Evolutionary conservation across 2,329 filamentous ascomycete species (phyloP).

Genomic region (Penicillium psychrosexuale): DNA sequence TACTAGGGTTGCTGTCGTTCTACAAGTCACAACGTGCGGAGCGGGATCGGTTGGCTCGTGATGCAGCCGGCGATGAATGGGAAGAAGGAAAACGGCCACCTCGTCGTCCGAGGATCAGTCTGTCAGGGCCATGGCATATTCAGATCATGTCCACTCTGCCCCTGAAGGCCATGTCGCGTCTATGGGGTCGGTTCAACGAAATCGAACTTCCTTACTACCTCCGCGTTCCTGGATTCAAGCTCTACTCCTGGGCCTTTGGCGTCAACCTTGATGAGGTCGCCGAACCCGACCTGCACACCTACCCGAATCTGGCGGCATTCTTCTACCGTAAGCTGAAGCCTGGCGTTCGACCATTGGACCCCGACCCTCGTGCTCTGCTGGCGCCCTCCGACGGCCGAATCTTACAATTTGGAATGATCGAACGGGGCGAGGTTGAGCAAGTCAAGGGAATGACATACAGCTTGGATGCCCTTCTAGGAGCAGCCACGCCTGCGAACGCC

Average conservation of each 20-base stretch:
- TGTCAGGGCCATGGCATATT: conserved; percentile 87
- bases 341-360: conserved; percentile 78
- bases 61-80: conserved; percentile 39
- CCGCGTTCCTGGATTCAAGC: conserved; percentile 82
- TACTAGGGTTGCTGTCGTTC: conserved; percentile 78
- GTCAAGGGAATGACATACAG: conserved; percentile 99
- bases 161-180: conserved; percentile 80
- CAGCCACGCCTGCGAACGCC: conserved; percentile 48
- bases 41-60: conserved; percentile 48
- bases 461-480: conserved; percentile 83
- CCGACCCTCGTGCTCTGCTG: conserved; percentile 73
- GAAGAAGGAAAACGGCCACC: conserved; percentile 45
- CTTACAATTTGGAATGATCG: conserved; percentile 87
- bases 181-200: conserved; percentile 92
- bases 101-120: conserved; percentile 63
- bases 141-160: conserved; percentile 91
- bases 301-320: conserved; percentile 91
- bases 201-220: conserved; percentile 82
- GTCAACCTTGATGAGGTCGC: conserved; percentile 83
- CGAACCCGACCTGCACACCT: conserved; percentile 82
- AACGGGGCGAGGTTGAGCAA: conserved; percentile 93
- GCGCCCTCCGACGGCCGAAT: conserved; percentile 89
- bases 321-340: conserved; percentile 96
- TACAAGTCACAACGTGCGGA: conserved; percentile 65
- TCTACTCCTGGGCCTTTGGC: conserved; percentile 89